Evolutionary conservation across 306 rosid species (phyloP), one percentile per base, ranked within the genome.

Genomic region (Oxytropis ochrocephala): DNA sequence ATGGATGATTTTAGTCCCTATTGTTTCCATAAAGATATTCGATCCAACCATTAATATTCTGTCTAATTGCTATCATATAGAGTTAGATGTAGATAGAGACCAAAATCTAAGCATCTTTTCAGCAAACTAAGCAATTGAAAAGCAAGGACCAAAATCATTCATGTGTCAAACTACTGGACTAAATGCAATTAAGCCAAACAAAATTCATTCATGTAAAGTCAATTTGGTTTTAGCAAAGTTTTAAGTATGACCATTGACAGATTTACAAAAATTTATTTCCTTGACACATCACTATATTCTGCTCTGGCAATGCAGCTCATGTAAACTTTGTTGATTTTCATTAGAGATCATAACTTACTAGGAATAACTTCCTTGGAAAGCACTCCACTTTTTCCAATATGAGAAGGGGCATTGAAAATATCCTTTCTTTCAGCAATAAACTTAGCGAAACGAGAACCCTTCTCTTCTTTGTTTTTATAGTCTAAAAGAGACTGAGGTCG

Each of bases 361-460:
- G 82, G 86, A 79, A 72, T 54, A 41, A 62, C 61, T 48, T 73
- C 70, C 21, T 76, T 64, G 1, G 87, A 54, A 69, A 71, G 75
- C 74, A 70, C 72, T 55, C 73, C 86, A 64, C 62, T 73, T 63
- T 81, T 76, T 61, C 74, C 78, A 39, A 48, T 59, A 57, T 67
- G 84, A 49, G 79, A 54, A 44, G 86, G 75, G 62, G 53, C 82
- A 38, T 66, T 67, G 72, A 87, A 80, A 49, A 81, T 64, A 12
- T 79, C 82, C 63, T 78, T 83, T 77, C 89, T 84, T 75, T 94
- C 97, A 7, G 92, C 90, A 39, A 94, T 73, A 70, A 90, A 88
- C 80, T 85, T 88, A 1, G 92, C 91, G 70, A 94, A 94, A 41
- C 84, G 88, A 58, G 87, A 84, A 70, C 98, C 97, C 72, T 88